Evolutionary conservation across 164 flowering plant genomes (phyloP).

Genomic region (Buxus sempervirens): DNA sequence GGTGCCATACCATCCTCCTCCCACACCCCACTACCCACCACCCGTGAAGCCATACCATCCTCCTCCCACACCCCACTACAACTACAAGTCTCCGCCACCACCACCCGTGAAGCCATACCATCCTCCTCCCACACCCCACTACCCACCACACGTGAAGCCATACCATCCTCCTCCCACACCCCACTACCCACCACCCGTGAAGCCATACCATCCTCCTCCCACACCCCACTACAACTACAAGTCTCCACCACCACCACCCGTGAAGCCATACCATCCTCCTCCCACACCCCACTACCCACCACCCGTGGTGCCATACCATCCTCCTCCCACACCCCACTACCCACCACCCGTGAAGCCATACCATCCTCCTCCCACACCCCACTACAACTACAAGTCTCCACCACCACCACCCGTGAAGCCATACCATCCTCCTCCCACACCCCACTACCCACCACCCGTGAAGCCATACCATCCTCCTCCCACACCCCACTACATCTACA

Average conservation of each 20-base stretch:
- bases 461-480: conserved; percentile 2
- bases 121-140: conserved; percentile 1
- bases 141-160: too few relatives aligned
- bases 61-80: conserved; percentile 1
- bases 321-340: too few relatives aligned
- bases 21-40: conserved; percentile 10
- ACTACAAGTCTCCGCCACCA: conserved; percentile 12
- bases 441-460: background rate
- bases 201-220: conserved; percentile 1
- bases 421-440: background rate
- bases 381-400: background rate
- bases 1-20: too few relatives aligned
- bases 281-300: conserved; percentile 7
- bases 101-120: background rate
- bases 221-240: conserved; percentile 4
- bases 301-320: too few relatives aligned
- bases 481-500: conserved; percentile 1
- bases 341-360: conserved; percentile 1
- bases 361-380: background rate
- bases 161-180: conserved; percentile 5
- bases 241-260: conserved; percentile 7
- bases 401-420: background rate
- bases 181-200: background rate
- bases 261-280: background rate
- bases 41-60: background rate